Base-by-base conservation (phyloP, 2,329 filamentous ascomycete genomes). In the Alternaria postmessia region DNA sequence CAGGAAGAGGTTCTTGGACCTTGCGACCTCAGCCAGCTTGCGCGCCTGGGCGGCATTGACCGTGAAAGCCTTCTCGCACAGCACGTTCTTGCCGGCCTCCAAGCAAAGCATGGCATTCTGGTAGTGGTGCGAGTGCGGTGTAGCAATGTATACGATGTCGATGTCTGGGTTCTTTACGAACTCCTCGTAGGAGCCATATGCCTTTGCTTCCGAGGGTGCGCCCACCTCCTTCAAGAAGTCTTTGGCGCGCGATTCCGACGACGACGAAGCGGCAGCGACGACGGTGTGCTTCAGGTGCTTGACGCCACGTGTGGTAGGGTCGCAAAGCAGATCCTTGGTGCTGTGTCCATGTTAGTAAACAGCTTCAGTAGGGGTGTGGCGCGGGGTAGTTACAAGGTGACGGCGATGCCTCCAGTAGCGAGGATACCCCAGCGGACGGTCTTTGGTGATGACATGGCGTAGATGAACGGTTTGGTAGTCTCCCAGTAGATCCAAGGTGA, bases 121-220 rank as follows among this genome's bases (percentile, higher is more conserved):
- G 82, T 94, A 96, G 82, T 97, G 93, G 78, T 96, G 93, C 70
- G 91, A 94, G 81, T 96, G 93, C 16, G 93, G 93, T 4, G 93
- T 96, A 24, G 92, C 93, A 57, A 97, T 87, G 79, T 96, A 97
- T 80, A 97, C 81, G 69, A 96, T 91, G 78, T 96, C 91, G 67
- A 96, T 86, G 70, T 92, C 86, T 7, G 89, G 82, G 75, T 96
- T 92, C 51, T 86, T 85, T 26, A 94, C 92, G 28, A 97, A 86
- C 75, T 93, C 91, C 63, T 89, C 85, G 79, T 97, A 97, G 11
- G 89, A 92, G 60, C 90, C 91, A 75, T 96, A 96, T 9, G 89
- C 85, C 69, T 87, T 87, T 58, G 90, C 89, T 7, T 87, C 84
- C 18, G 85, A 81, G 4, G 91, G 89, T n/a, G 90, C 88, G 59